Evolutionary conservation across 345 rosid genomes (phyloP), one percentile per base, ranked within the genome.

Genomic region (Chamaenerion angustifolium): DNA sequence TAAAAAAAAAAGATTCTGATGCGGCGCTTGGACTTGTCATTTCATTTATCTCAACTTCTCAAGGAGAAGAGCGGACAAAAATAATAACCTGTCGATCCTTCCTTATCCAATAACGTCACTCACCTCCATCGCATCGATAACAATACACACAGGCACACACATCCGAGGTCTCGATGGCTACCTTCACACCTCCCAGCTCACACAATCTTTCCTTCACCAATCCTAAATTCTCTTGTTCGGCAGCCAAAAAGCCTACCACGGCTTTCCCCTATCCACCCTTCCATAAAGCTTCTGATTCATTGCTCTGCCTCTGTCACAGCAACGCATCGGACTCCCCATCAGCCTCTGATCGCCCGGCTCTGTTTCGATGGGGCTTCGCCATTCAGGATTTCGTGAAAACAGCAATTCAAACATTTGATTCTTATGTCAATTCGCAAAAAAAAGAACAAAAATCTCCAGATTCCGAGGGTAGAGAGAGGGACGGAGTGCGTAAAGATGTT

Each of bases 361-460:
- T 45, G 17, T 62, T 68, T 66, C 64, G 78, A 40, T 82, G 93
- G 94, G 83, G 74, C 57, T 67, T 76, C 4, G 63, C 72, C 4
- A 55, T 88, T 59, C 87, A 71, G 46, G 77, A 73, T 25, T 72
- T 75, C 12, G 40, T 85, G 54, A 71, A 51, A 55, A 61, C 46
- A 44, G 85, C 79, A 13, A 53, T 81, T 54, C 74, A 71, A 61
- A 70, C 75, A 27, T 74, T 85, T 55, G 82, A 77, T 64, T 72
- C 88, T 35, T 67, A 54, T 42, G 23, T 76, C 58, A 75, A 59
- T 50, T 58, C 68, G 51, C 49, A 43, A 52, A 35, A 43, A 48
- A 52, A 59, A 17, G 78, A 53, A 21, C 25, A 21, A 49, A 59
- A 31, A 31, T 31, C 37, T 44, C 44, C 45, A 52, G 40, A 15